Conservation (phyloP, 257 asterid genomes). For the Pogostemon cablin region DNA sequence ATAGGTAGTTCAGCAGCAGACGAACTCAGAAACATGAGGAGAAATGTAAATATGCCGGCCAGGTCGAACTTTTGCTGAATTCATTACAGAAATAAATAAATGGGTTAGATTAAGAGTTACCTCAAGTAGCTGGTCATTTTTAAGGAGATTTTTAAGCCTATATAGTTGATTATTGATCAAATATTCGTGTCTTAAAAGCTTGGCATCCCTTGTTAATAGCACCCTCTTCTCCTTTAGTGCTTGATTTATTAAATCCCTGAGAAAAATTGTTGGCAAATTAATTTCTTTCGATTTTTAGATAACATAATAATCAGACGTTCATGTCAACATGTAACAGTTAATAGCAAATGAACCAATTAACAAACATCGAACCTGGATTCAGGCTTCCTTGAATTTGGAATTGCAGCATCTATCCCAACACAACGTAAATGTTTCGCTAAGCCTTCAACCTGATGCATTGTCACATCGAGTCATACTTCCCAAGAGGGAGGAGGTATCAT, state of each 20-base stretch:
- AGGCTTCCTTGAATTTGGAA: constrained; percentile 78
- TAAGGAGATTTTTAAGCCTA: constrained; percentile 70
- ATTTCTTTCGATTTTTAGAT: not conserved
- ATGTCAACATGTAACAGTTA: constrained; percentile 10
- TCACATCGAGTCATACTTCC: constrained; percentile 9
- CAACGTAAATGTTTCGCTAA: constrained; percentile 94
- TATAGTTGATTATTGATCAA: constrained; percentile 77
- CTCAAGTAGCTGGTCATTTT: constrained; percentile 87
- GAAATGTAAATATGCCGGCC: not conserved
- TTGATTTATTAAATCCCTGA: constrained; percentile 83
- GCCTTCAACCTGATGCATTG: constrained; percentile 74
- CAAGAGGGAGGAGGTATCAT: not conserved
- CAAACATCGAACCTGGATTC: constrained; percentile 61
- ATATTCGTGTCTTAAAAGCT: constrained; percentile 79
- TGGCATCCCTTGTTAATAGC: constrained; percentile 85
- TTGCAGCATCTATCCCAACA: constrained; percentile 94
- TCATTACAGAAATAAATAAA: not conserved
- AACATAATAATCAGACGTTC: not conserved
- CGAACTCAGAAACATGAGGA: not conserved
- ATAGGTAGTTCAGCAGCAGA: not conserved
- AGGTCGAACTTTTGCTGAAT: not conserved
- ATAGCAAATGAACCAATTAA: constrained; percentile 18
- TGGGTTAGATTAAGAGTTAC: constrained; percentile 39
- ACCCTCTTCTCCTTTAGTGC: constrained; percentile 81
- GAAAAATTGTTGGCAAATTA: constrained; percentile 12